Conservation (phyloP, 805 yeast genomes). For the Teunomyces atbi region DNA sequence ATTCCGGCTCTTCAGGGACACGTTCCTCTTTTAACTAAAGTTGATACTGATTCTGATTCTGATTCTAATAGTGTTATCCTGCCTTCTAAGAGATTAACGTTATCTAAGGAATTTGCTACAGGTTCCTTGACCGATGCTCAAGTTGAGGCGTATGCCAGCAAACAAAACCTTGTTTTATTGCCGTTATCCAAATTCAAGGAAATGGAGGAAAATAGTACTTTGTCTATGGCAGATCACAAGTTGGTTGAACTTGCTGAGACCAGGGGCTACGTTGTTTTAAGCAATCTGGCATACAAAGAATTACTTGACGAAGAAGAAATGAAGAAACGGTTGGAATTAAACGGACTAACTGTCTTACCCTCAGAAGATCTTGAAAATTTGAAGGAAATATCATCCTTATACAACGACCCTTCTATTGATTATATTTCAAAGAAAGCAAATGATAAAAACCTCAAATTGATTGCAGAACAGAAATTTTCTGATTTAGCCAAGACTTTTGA, state of each 20-base stretch:
- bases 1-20: slow-evolving; percentile 14
- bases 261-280: slow-evolving; percentile 29
- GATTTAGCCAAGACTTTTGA: slow-evolving; percentile 13
- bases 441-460: slow-evolving; percentile 11
- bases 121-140: slow-evolving; percentile 16
- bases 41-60: slow-evolving; percentile 25
- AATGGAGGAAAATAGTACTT: slow-evolving; percentile 22
- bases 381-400: slow-evolving; percentile 7
- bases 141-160: slow-evolving; percentile 33
- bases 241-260: slow-evolving; percentile 19
- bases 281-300: slow-evolving; percentile 23
- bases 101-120: slow-evolving; percentile 16
- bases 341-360: slow-evolving; percentile 36
- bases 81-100: slow-evolving; percentile 8
- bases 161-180: slow-evolving; percentile 30
- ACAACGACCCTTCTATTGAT: slow-evolving; percentile 22
- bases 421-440: slow-evolving; percentile 16
- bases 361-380: slow-evolving; percentile 17
- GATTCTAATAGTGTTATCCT: slow-evolving; percentile 14
- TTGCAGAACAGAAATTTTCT: slow-evolving; percentile 14
- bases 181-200: slow-evolving; percentile 32
- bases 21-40: slow-evolving; percentile 26
- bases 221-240: slow-evolving; percentile 21
- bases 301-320: slow-evolving; percentile 34
- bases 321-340: slow-evolving; percentile 26